Evolutionary conservation across 352 stramenopile genomes (phyloP).

Genomic region (Thraustochytrium sp.): DNA sequence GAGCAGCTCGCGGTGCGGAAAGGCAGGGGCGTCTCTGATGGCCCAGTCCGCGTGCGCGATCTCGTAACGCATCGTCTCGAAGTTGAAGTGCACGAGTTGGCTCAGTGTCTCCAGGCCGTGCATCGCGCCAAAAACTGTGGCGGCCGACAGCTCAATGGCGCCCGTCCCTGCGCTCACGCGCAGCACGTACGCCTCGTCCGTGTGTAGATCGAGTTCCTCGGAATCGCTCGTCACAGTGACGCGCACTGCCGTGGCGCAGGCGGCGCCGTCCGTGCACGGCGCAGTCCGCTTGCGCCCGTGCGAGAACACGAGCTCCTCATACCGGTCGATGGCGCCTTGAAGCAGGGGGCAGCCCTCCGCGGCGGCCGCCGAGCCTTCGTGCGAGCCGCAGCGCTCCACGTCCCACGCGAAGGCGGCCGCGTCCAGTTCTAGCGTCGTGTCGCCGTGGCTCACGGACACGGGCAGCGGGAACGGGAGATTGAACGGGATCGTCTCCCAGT

Average conservation of each 20-base stretch:
- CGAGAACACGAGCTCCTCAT: slow-evolving; percentile 28
- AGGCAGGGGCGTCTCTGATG: slow-evolving; percentile 55
- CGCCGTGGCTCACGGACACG: too few relatives aligned
- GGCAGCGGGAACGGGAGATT: too few relatives aligned
- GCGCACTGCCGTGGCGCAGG: not conserved
- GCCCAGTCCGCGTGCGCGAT: slow-evolving; percentile 34
- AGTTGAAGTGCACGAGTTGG: slow-evolving; percentile 58
- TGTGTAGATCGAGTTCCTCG: slow-evolving; percentile 38
- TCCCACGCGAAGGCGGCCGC: too few relatives aligned
- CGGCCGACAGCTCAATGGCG: slow-evolving; percentile 44
- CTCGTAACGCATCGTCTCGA: slow-evolving; percentile 40
- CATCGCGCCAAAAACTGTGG: slow-evolving; percentile 57
- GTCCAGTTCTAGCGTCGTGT: too few relatives aligned
- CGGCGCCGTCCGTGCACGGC: not conserved
- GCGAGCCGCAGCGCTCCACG: too few relatives aligned
- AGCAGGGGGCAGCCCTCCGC: too few relatives aligned
- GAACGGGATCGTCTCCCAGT: too few relatives aligned
- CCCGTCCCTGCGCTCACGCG: slow-evolving; percentile 2
- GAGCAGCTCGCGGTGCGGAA: slow-evolving; percentile 62
- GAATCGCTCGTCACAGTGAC: slow-evolving; percentile 33
- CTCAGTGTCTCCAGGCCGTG: slow-evolving; percentile 57
- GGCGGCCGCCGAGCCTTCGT: too few relatives aligned
- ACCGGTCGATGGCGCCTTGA: slow-evolving; percentile 37
- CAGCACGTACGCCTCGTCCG: slow-evolving; percentile 51
- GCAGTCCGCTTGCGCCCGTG: not conserved